phyloP scores from a whole-genome alignment of 139 green algal species.

The Picochlorum sp. region DNA sequence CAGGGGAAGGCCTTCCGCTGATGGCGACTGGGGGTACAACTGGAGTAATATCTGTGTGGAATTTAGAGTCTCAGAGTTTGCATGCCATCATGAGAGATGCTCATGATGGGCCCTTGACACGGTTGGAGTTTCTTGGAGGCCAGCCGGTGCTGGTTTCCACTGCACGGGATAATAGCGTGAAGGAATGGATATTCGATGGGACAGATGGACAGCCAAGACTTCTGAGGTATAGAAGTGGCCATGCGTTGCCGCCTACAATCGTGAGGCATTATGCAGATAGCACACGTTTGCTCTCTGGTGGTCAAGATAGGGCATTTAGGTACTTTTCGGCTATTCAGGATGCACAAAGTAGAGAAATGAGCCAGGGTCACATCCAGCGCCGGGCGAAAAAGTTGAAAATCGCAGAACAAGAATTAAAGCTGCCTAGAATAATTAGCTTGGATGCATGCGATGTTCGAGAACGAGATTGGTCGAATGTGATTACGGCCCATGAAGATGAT shows the following conservation, averaged over 20 bases:
- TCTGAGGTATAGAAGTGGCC: conserved; percentile 82
- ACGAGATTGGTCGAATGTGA: conserved; percentile 91
- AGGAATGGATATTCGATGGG: conserved; percentile 91
- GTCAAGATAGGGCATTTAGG: conserved; percentile 82
- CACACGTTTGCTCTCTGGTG: conserved; percentile 68
- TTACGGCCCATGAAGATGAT: conserved; percentile 87
- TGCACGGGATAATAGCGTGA: conserved; percentile 83
- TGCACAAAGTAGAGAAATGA: conserved; percentile 88
- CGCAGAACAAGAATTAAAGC: conserved; percentile 73
- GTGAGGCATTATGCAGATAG: conserved; percentile 71
- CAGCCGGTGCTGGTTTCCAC: conserved; percentile 82
- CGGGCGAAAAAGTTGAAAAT: conserved; percentile 69
- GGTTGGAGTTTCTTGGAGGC: conserved; percentile 57
- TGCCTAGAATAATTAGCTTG: conserved; percentile 59
- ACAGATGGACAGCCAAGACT: conserved; percentile 45
- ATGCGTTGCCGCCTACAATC: conserved; percentile 67
- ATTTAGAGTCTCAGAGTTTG: conserved; percentile 76
- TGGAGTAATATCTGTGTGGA: conserved; percentile 83
- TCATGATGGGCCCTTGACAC: conserved; percentile 52
- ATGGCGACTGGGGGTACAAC: conserved; percentile 64
- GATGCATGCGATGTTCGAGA: conserved; percentile 73
- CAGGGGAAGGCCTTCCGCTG: conserved; percentile 47
- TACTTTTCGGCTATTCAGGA: conserved; percentile 86
- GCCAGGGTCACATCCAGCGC: conserved; percentile 58
- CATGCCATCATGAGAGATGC: conserved; percentile 56